Percentiles rank a stretch among this genome's conserved stretches.
These are phyloP conservation scores for Mrakiaceae sp. DNA, from an alignment of 1,284 basidiomycete species.

Conservation along the genomic window DNA sequence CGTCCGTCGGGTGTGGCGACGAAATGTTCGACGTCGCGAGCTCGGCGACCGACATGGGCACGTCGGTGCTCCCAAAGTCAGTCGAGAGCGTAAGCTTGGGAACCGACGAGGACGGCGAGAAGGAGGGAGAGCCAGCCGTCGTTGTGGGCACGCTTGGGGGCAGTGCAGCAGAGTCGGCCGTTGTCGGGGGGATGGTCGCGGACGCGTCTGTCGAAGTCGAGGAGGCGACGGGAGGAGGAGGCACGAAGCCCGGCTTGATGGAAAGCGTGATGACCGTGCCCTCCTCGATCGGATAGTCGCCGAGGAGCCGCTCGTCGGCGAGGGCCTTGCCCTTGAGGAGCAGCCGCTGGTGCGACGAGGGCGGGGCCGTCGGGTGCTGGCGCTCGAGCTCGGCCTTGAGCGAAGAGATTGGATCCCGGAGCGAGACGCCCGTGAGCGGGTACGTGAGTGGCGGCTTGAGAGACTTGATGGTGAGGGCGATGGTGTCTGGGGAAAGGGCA, in stretches of 20 bases:
- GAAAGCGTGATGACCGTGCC: conserved; percentile 72
- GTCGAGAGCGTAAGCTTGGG: conserved; percentile 22
- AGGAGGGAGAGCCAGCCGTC: conserved; percentile 29
- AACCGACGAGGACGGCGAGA: conserved; percentile 28
- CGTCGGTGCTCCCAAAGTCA: conserved; percentile 17
- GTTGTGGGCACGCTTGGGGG: conserved; percentile 39
- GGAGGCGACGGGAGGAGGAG: conserved; percentile 15
- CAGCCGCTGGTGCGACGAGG: conserved; percentile 67
- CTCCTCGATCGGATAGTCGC: conserved; percentile 65
- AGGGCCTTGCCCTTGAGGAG: conserved; percentile 86
- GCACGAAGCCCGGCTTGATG: conserved; percentile 59
- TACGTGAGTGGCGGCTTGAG: conserved; percentile 71
- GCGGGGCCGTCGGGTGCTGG: conserved; percentile 44
- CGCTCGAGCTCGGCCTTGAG: conserved; percentile 64
- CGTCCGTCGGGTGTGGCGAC: conserved; percentile 26
- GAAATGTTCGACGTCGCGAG: conserved; percentile 2
- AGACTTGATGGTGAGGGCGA: conserved; percentile 73
- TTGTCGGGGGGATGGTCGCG: conserved; percentile 8
- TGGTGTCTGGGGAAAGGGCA: conserved; percentile 36
- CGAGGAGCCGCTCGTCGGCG: conserved; percentile 68
- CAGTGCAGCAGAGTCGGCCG: neutral
- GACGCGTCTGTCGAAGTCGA: conserved; percentile 12
- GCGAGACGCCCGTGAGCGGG: conserved; percentile 51
- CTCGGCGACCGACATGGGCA: no score
- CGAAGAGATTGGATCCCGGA: conserved; percentile 62